Evolutionary conservation across 1,139 yeast species (phyloP).

Genomic region (Hyphopichia khmerensis): DNA sequence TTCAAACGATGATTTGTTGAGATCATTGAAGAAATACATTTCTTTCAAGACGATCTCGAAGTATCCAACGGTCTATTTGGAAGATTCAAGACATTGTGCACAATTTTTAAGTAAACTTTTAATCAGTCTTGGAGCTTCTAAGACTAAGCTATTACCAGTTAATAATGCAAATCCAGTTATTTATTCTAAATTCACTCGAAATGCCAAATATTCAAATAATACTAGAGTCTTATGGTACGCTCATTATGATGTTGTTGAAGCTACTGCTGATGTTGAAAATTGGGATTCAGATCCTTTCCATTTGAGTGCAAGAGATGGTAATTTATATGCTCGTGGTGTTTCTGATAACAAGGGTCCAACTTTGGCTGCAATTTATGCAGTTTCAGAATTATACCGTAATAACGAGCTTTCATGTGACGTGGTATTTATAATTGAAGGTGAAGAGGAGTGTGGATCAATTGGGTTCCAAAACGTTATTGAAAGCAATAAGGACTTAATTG

Average conservation of each 20-base stretch:
- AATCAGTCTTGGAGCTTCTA: slow-evolving; percentile 67
- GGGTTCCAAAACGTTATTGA: slow-evolving; percentile 74
- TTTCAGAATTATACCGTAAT: slow-evolving; percentile 63
- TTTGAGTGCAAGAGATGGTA: slow-evolving; percentile 78
- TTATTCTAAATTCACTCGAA: slow-evolving; percentile 63
- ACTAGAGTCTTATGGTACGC: slow-evolving; percentile 79
- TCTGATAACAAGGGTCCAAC: slow-evolving; percentile 95
- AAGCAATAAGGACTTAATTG: slow-evolving; percentile 52
- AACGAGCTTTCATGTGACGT: slow-evolving; percentile 66
- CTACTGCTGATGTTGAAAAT: slow-evolving; percentile 42
- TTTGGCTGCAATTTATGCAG: slow-evolving; percentile 86
- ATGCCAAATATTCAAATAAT: slow-evolving; percentile 15
- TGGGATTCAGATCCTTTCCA: slow-evolving; percentile 84
- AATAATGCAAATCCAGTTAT: slow-evolving; percentile 81
- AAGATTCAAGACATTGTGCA: slow-evolving; percentile 88
- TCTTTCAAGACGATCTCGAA: slow-evolving; percentile 78
- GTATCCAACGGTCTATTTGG: slow-evolving; percentile 61
- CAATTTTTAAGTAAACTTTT: slow-evolving; percentile 65
- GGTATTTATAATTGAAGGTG: slow-evolving; percentile 87
- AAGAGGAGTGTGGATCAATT: slow-evolving; percentile 89
- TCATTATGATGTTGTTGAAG: slow-evolving; percentile 90
- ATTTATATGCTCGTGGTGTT: slow-evolving; percentile 87
- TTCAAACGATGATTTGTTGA: slow-evolving; percentile 61
- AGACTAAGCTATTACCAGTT: slow-evolving; percentile 70
- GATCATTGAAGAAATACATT: slow-evolving; percentile 60